A percentile compares a stretch with the other conserved stretches of the same genome.
These are phyloP conservation scores for Oryza glumipatula DNA, from an alignment of 176 grass and related monocot species.

Conservation along the genomic window DNA sequence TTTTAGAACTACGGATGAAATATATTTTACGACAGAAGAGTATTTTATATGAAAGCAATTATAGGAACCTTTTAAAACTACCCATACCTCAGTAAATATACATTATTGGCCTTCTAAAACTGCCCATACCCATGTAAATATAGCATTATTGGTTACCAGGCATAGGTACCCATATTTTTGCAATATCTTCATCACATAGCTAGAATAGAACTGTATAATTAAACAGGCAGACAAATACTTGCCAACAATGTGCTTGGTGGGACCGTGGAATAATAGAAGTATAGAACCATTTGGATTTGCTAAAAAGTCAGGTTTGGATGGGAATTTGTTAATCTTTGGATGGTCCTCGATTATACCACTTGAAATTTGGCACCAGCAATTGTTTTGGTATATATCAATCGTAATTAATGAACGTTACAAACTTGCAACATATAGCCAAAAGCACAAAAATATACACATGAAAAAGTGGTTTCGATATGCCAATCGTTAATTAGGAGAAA, in stretches of 20 bases:
- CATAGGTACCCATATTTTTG: background rate
- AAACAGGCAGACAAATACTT: background rate
- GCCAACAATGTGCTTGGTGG: background rate
- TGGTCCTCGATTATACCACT: background rate
- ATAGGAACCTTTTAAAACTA: too few relatives aligned
- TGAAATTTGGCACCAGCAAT: background rate
- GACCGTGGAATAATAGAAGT: background rate
- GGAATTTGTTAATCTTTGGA: background rate
- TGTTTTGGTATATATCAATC: background rate
- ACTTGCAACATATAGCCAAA: background rate
- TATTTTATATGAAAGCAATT: too few relatives aligned
- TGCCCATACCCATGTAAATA: background rate
- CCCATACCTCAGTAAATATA: background rate
- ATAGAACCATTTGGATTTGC: background rate
- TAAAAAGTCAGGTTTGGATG: background rate
- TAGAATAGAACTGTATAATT: background rate
- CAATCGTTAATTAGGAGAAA: background rate
- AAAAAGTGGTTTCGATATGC: background rate
- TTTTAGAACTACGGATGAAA: too few relatives aligned
- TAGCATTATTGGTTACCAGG: background rate
- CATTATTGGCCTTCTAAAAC: background rate
- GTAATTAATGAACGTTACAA: background rate
- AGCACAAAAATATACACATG: background rate
- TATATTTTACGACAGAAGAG: too few relatives aligned
- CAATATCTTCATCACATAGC: background rate